Percentiles rank a stretch among this genome's conserved stretches.
These are phyloP conservation scores for Tuber melanosporum DNA, from an alignment of 495 filamentous ascomycete species.

Conservation along the genomic window DNA sequence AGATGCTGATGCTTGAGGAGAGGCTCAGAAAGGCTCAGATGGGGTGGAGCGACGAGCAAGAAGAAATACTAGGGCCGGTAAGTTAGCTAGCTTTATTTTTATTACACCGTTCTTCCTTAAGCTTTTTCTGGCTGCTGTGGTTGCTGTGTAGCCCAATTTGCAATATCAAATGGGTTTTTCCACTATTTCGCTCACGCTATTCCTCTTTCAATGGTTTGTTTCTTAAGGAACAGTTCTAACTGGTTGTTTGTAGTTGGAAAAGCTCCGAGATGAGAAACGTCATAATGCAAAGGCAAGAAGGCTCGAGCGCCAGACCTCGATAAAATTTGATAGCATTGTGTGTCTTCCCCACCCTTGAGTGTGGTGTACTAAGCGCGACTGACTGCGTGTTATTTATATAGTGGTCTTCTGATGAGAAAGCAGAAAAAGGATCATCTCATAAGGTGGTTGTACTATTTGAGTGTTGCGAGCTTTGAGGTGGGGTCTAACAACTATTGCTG, in stretches of 20 bases:
- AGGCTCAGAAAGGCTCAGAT: slow-evolving; percentile 30
- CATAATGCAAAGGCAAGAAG: slow-evolving; percentile 52
- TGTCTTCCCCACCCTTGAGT: not conserved
- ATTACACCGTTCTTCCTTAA: not conserved
- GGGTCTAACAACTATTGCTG: not conserved
- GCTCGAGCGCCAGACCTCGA: slow-evolving; percentile 44
- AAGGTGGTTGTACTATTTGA: not conserved
- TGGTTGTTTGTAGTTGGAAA: slow-evolving; percentile 16
- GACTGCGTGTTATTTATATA: not conserved
- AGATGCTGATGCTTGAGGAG: slow-evolving; percentile 19
- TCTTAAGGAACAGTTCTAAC: not conserved
- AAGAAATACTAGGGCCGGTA: slow-evolving; percentile 31
- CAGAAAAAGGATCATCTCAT: not conserved
- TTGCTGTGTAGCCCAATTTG: not conserved
- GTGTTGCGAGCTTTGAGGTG: not conserved
- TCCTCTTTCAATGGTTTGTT: not conserved
- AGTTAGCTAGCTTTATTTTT: slow-evolving; percentile 7
- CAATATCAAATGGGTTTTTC: not conserved
- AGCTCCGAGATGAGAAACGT: slow-evolving; percentile 44
- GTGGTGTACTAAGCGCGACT: not conserved
- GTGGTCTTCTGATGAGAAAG: not conserved
- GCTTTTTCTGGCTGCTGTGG: not conserved
- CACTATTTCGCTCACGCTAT: not conserved
- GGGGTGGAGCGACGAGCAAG: slow-evolving; percentile 34
- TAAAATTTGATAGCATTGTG: slow-evolving; percentile 20